Evolutionary conservation across 2,329 filamentous ascomycete genomes (phyloP), one percentile per base, ranked within the genome.

Genomic region (Stachybotrys chartarum): DNA sequence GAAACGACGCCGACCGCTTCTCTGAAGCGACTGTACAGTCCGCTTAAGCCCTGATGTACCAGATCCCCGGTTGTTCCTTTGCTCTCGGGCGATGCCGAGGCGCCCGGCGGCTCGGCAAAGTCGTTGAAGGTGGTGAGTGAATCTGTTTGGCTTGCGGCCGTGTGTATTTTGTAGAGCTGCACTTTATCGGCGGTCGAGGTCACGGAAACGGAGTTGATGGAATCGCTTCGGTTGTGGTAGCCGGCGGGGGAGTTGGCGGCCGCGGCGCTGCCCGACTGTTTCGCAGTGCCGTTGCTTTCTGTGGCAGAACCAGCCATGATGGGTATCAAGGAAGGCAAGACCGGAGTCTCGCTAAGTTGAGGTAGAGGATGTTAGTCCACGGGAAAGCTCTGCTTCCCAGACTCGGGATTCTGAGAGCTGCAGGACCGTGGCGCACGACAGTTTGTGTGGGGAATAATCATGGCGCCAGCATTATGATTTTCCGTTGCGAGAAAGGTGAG

Each of bases 91-190:
- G 76, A 72, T 1, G 80, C 76, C 1, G 82, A 74, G 1, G 81
- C 77, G 3, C 78, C 75, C 0, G 88, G 85, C 6, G 86, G 85
- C 1, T 87, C 85, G 1, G 88, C 89, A 65, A 96, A 92, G 66
- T 97, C 92, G 72, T 95, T 95, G 73, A 97, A 97, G 8, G 91
- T 95, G 3, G 93, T 97, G 51, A 97, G 78, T 39, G 85, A 83
- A 59, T 88, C 88, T 8, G 45, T 47, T 68, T 90, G 88, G 66
- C 89, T 95, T n/a, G 92, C 91, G 6, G 89, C 86, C 52, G 79
- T 91, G 71, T 97, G 93, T 61, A 97, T 96, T 64, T 90, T 86
- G 39, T 88, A 84, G 44, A 93, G 78, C 56, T 89, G 86, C 59
- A 91, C 88, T 66, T 84, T 88, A 68, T 92, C 88, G 57, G 70